Conservation (phyloP, 768 basidiomycete genomes). For the Sarcodon aspratus region DNA sequence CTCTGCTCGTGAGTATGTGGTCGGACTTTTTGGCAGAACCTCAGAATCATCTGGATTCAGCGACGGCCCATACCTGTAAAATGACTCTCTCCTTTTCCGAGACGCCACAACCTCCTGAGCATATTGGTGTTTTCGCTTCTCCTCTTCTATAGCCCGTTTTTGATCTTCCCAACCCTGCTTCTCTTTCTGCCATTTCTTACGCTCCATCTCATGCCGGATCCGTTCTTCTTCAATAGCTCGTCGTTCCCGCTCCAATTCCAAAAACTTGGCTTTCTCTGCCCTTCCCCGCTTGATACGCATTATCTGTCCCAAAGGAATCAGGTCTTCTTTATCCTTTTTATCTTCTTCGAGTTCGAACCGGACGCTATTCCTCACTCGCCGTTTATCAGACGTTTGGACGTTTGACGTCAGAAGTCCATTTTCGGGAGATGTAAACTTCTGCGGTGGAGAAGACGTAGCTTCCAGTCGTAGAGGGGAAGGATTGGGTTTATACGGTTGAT, state of each 20-base stretch:
- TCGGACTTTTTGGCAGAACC: neutral
- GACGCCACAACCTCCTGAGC: slow-evolving; percentile 51
- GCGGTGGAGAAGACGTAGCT: slow-evolving; percentile 6
- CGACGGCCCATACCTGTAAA: neutral
- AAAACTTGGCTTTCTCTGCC: slow-evolving; percentile 59
- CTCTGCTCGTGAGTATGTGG: neutral
- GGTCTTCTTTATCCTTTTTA: slow-evolving; percentile 28
- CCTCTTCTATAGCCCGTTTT: slow-evolving; percentile 37
- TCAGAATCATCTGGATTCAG: neutral
- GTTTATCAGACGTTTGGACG: neutral
- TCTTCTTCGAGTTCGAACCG: slow-evolving; percentile 33
- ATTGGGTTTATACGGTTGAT: slow-evolving; percentile 12
- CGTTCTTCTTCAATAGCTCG: slow-evolving; percentile 30
- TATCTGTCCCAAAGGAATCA: slow-evolving; percentile 57
- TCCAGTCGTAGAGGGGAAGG: slow-evolving; percentile 20
- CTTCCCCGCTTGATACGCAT: slow-evolving; percentile 62
- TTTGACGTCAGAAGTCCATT: neutral
- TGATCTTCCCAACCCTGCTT: slow-evolving; percentile 38
- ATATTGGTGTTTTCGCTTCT: slow-evolving; percentile 39
- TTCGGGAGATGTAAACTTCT: neutral
- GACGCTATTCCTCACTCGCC: slow-evolving; percentile 16
- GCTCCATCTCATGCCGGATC: slow-evolving; percentile 30
- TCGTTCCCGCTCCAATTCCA: slow-evolving; percentile 35
- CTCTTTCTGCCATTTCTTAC: slow-evolving; percentile 32
- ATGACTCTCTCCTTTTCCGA: slow-evolving; percentile 45